A percentile compares a stretch with the other conserved stretches of the same genome.
Evolutionary conservation across 2,329 filamentous ascomycete genomes (phyloP).

Genomic region (Fusarium zealandicum): DNA sequence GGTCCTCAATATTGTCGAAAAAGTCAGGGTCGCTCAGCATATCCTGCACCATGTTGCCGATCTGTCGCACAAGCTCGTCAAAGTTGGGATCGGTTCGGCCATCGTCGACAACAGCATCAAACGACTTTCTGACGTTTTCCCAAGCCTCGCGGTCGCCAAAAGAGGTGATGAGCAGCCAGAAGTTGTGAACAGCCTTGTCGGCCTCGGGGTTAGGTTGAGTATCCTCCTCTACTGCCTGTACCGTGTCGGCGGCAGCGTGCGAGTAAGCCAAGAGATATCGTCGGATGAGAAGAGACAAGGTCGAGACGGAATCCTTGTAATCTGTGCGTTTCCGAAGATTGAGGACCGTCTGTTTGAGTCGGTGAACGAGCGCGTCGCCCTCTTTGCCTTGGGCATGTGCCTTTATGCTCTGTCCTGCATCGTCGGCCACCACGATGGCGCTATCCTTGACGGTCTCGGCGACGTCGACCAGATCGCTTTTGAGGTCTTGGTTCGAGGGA

Average conservation of each 20-base stretch:
- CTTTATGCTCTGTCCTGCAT: conserved; percentile 73
- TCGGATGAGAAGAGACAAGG: conserved; percentile 75
- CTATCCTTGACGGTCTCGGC: conserved; percentile 62
- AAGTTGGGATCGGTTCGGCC: conserved; percentile 82
- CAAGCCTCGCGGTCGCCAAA: conserved; percentile 80
- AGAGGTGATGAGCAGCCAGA: conserved; percentile 81
- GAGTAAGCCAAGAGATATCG: conserved; percentile 82
- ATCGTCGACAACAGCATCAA: conserved; percentile 76
- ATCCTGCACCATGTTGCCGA: conserved; percentile 77
- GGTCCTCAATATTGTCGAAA: conserved; percentile 74
- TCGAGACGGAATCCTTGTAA: conserved; percentile 87
- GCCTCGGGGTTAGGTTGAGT: conserved; percentile 76
- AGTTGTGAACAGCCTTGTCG: conserved; percentile 77
- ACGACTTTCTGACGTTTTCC: conserved; percentile 73
- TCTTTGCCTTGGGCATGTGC: conserved; percentile 78
- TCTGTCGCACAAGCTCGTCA: conserved; percentile 75
- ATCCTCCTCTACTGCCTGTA: conserved; percentile 72
- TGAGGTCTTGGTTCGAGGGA: conserved; percentile 70
- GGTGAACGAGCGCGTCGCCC: conserved; percentile 73
- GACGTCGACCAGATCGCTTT: conserved; percentile 62
- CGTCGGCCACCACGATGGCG: conserved; percentile 58
- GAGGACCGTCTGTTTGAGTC: conserved; percentile 77
- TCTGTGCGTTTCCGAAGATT: conserved; percentile 79
- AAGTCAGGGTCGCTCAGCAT: conserved; percentile 88
- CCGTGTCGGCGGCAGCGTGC: conserved; percentile 71